Percentiles rank a stretch among this genome's conserved stretches.
Evolutionary conservation across 306 rosid species (phyloP).

Genomic region (Ormosia emarginata): DNA sequence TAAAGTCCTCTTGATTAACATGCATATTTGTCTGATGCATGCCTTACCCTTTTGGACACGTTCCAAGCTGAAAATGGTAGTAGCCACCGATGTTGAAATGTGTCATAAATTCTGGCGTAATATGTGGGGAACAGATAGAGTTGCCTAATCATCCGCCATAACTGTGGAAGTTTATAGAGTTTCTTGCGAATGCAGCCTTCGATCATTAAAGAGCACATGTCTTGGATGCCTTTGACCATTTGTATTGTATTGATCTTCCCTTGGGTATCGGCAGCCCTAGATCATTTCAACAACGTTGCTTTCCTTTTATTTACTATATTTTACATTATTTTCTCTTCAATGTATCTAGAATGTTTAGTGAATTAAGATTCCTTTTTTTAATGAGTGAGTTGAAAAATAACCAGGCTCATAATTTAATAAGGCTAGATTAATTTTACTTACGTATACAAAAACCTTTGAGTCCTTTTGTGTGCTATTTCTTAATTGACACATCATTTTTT

Average conservation of each 20-base stretch:
- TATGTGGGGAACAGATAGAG: neutral
- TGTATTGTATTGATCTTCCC: neutral
- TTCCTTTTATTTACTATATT: neutral
- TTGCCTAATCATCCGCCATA: neutral
- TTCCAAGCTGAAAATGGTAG: neutral
- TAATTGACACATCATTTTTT: no score
- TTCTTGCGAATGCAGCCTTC: neutral
- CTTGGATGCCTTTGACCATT: neutral
- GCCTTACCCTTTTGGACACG: neutral
- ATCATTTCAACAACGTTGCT: neutral
- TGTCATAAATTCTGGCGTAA: neutral
- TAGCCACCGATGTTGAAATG: constrained; percentile 21
- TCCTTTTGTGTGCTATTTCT: neutral
- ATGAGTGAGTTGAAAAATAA: neutral
- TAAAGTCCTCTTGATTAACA: neutral
- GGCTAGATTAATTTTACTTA: neutral
- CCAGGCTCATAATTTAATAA: neutral
- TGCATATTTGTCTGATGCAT: no score
- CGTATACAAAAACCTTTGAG: neutral
- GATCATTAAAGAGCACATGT: neutral
- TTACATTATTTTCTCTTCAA: neutral
- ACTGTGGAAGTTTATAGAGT: neutral
- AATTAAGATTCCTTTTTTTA: neutral
- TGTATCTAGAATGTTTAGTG: neutral
- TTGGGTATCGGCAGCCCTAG: neutral